Percentiles rank a stretch among this genome's conserved stretches.
Conservation (phyloP, 2,329 filamentous ascomycete genomes). For the Aspergillus transmontanensis region DNA sequence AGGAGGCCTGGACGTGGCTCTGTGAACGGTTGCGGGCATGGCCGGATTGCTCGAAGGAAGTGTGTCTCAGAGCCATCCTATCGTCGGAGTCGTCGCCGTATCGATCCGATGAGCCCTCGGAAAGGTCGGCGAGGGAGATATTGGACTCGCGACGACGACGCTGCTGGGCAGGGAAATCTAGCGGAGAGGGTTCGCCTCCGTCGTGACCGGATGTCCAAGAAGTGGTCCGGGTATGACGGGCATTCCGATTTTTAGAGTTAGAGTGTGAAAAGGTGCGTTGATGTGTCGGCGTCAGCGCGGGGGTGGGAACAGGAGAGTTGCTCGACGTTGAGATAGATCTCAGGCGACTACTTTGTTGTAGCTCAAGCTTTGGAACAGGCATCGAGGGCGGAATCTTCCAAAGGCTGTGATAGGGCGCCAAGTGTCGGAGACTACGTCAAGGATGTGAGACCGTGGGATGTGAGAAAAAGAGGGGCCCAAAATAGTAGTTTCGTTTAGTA, state of each 20-base stretch:
- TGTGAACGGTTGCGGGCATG: slow-evolving; percentile 37
- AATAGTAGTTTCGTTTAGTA: not conserved
- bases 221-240: slow-evolving; percentile 37
- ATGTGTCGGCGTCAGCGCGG: slow-evolving; percentile 25
- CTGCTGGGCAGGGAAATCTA: slow-evolving; percentile 19
- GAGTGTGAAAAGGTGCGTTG: slow-evolving; percentile 20
- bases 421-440: slow-evolving; percentile 1
- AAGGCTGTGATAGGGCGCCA: slow-evolving; percentile 15
- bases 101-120: slow-evolving; percentile 31
- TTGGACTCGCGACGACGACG: slow-evolving; percentile 39
- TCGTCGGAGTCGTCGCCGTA: slow-evolving; percentile 25
- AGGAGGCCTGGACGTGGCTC: slow-evolving; percentile 25
- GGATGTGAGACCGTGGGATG: not conserved
- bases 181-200: slow-evolving; percentile 30
- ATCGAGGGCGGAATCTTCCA: slow-evolving; percentile 21
- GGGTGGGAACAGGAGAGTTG: slow-evolving; percentile 20
- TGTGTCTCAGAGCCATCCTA: slow-evolving; percentile 33
- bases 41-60: slow-evolving; percentile 32
- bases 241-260: slow-evolving; percentile 33
- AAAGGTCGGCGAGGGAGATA: slow-evolving; percentile 33
- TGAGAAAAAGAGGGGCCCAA: not conserved
- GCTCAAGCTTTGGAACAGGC: slow-evolving; percentile 16
- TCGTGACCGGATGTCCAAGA: slow-evolving; percentile 40
- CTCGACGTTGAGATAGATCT: slow-evolving; percentile 15
- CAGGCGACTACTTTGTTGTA: slow-evolving; percentile 19